These are phyloP conservation scores for Cyberlindnera sargentensis DNA, from an alignment of 805 yeast genomes.

Conservation along the genomic window DNA sequence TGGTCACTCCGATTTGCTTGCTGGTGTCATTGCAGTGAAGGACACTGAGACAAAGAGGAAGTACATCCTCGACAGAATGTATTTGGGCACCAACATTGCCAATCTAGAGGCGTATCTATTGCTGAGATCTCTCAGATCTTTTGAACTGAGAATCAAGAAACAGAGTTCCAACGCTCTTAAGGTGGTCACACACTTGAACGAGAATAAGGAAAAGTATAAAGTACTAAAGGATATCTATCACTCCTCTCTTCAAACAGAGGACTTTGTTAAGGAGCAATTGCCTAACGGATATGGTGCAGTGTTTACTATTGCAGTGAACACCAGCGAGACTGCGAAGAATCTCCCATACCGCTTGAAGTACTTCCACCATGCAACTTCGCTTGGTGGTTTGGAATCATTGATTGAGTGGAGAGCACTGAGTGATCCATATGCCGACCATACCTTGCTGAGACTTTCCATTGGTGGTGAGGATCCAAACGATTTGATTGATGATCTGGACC, in stretches of 20 bases:
- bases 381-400: constrained; percentile 88
- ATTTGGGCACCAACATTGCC: constrained; percentile 73
- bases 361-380: constrained; percentile 87
- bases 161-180: constrained; percentile 60
- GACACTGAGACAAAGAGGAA: constrained; percentile 36
- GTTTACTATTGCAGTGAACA: constrained; percentile 52
- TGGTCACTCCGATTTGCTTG: constrained; percentile 89
- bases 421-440: constrained; percentile 48
- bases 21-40: constrained; percentile 73
- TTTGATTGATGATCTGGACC: constrained; percentile 62
- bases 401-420: constrained; percentile 86
- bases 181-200: constrained; percentile 52
- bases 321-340: constrained; percentile 47
- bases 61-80: constrained; percentile 56
- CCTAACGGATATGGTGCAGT: constrained; percentile 68
- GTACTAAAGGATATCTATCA: constrained; percentile 52
- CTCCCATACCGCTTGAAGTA: constrained; percentile 60
- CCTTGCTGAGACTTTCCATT: constrained; percentile 64
- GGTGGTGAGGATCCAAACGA: constrained; percentile 79
- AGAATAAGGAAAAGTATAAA: constrained; percentile 41
- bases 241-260: constrained; percentile 71
- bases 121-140: constrained; percentile 76
- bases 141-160: constrained; percentile 57
- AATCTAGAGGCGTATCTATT: constrained; percentile 71
- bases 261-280: constrained; percentile 58